phyloP scores from a whole-genome alignment of 225 moss, liverwort and hornwort genomes.

The Anthoceros angustus region DNA sequence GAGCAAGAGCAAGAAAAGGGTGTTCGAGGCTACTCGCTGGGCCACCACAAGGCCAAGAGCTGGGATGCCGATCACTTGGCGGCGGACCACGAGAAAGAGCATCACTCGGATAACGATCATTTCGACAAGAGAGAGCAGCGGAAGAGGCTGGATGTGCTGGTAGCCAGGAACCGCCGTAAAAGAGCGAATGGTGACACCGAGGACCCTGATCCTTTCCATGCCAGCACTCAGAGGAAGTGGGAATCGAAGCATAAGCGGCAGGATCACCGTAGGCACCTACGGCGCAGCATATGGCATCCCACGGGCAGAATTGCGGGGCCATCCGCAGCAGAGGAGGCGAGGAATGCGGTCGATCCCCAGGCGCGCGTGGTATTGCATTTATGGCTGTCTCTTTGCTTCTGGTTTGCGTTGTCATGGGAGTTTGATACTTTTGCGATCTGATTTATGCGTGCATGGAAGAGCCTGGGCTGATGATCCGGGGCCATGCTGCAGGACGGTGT shows the following conservation, averaged over 20 bases:
- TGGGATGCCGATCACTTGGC: neutral
- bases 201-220: neutral
- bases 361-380: neutral
- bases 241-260: conserved; percentile 3
- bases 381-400: neutral
- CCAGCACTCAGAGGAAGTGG: conserved; percentile 1
- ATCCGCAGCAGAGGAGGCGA: neutral
- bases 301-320: conserved; percentile 1
- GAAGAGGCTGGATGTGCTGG: neutral
- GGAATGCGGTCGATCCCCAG: neutral
- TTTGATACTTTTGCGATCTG: neutral
- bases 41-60: conserved; percentile 3
- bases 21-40: neutral
- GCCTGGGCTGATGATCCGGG: neutral
- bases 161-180: neutral
- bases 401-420: neutral
- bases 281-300: conserved; percentile 2
- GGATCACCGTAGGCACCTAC: conserved; percentile 1
- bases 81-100: neutral
- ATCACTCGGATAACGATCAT: neutral
- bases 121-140: neutral
- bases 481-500: neutral
- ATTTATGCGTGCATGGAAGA: neutral
- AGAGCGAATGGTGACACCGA: neutral
- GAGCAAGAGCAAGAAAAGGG: neutral